Percentiles rank a stretch among this genome's conserved stretches.
Evolutionary conservation across 164 flowering plant genomes (phyloP).

Genomic region (Piper betle): DNA sequence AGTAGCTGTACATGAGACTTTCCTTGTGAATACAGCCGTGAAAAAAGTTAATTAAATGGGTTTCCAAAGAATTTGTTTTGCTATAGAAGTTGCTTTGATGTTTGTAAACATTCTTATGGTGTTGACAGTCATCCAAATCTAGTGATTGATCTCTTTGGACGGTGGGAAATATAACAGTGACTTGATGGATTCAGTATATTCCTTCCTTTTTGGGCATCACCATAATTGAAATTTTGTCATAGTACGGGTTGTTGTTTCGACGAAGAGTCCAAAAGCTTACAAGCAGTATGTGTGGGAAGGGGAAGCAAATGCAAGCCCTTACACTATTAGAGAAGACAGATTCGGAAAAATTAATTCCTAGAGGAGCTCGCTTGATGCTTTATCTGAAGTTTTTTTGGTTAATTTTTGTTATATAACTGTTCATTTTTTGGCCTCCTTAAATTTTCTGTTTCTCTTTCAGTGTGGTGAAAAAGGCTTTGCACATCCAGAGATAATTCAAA

Average conservation of each 20-base stretch:
- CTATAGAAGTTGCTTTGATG: neutral
- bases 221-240: neutral
- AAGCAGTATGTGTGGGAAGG: conserved; percentile 98
- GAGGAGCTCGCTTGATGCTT: conserved; percentile 82
- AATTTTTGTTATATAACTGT: neutral
- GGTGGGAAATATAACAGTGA: neutral
- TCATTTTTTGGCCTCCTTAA: neutral
- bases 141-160: neutral
- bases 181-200: neutral
- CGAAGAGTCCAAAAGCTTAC: conserved; percentile 91
- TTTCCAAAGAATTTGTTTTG: no score
- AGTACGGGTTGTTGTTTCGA: conserved; percentile 71
- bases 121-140: neutral
- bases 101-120: neutral
- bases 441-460: conserved; percentile 20
- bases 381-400: conserved; percentile 50
- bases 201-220: neutral
- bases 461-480: conserved; percentile 82
- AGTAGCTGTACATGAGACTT: no score
- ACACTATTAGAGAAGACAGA: conserved; percentile 80
- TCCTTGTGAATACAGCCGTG: no score
- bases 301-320: conserved; percentile 84
- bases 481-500: conserved; percentile 81
- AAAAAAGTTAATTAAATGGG: no score
- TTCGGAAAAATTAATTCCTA: conserved; percentile 65